Evolutionary conservation across 805 yeast species (phyloP), one percentile per base, ranked within the genome.

Genomic region (Candida parachauliodes): DNA sequence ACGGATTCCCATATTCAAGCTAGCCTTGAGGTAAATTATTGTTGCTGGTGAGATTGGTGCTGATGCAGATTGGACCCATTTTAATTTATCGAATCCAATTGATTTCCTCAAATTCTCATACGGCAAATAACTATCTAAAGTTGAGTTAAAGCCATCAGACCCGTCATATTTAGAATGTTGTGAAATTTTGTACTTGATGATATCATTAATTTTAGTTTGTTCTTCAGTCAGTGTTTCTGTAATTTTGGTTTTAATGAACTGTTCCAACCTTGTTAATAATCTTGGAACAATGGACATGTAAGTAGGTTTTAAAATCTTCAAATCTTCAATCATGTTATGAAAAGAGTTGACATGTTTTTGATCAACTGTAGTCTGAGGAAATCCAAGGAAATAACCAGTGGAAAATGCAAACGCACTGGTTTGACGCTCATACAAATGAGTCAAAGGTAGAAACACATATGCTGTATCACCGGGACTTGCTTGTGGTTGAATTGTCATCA

Each of bases 191-290:
- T 42, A 43, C 7, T 45, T 33, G 20, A 57, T 42, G 23, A 57
- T 55, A 11, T 44, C 35, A 11, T 46, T 34, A 22, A 55, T 47
- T 22, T 47, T 36, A 3, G 28, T 38, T 42, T 39, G 46, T 19
- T 41, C 42, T 18, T 26, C 29, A 15, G 21, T 20, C 12, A 34
- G 25, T 12, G 44, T 22, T 15, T 44, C 43, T n/a, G 38, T 40
- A 16, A 50, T 39, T 9, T 41, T 31, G 22, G 42, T 34, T 36
- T 52, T 52, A n/a, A 54, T 29, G 4, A 40, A 36, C 2, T 52
- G 58, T 45, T 48, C 66, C 46, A 44, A 70, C 62, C 54, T 76
- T 72, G 60, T 55, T 34, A 49, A 54, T 10, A 61, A 54, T 31
- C 68, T 48, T 2, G 68, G 68, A 14, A 62, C 67, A 29, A 60